These are phyloP conservation scores for Camptophora hylomeconis DNA, from an alignment of 2,329 filamentous ascomycete genomes.

Conservation along the genomic window DNA sequence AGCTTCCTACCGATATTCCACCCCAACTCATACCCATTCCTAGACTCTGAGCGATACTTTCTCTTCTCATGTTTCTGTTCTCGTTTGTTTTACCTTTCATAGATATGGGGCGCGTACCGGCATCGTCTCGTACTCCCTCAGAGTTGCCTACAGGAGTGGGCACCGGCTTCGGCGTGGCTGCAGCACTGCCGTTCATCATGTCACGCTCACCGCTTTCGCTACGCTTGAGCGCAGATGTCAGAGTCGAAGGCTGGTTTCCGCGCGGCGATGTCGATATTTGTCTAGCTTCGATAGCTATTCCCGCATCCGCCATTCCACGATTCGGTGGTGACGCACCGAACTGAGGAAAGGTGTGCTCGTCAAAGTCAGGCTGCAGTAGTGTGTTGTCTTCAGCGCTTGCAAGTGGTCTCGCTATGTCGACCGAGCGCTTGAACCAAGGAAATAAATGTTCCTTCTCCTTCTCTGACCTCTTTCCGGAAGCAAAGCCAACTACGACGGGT, in stretches of 20 bases:
- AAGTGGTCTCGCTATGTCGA: conserved; percentile 25
- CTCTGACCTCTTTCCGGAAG: conserved; percentile 28
- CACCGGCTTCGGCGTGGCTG: conserved; percentile 12
- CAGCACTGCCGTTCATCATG: conserved; percentile 7
- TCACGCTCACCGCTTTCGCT: conserved; percentile 29
- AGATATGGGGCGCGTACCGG: conserved; percentile 48
- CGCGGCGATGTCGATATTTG: conserved; percentile 47
- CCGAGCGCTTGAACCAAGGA: conserved; percentile 32
- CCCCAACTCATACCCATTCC: conserved; percentile 90
- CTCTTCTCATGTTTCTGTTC: conserved; percentile 32
- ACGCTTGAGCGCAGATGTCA: conserved; percentile 47
- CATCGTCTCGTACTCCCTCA: conserved; percentile 14
- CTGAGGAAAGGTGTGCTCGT: conserved; percentile 26
- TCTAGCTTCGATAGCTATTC: conserved; percentile 41
- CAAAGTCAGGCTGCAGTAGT: conserved; percentile 22
- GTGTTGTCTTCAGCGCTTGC: conserved; percentile 25
- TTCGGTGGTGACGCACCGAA: conserved; percentile 25
- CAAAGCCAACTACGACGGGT: conserved; percentile 34
- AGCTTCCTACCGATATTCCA: conserved; percentile 88
- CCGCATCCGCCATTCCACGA: conserved; percentile 18
- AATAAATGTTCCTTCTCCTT: conserved; percentile 30
- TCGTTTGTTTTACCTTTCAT: conserved; percentile 36
- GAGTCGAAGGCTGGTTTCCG: conserved; percentile 47
- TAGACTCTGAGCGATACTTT: conserved; percentile 49
- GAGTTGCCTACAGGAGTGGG: conserved; percentile 18